Conservation (phyloP, 768 basidiomycete genomes). For the Pleurotus djamor region DNA sequence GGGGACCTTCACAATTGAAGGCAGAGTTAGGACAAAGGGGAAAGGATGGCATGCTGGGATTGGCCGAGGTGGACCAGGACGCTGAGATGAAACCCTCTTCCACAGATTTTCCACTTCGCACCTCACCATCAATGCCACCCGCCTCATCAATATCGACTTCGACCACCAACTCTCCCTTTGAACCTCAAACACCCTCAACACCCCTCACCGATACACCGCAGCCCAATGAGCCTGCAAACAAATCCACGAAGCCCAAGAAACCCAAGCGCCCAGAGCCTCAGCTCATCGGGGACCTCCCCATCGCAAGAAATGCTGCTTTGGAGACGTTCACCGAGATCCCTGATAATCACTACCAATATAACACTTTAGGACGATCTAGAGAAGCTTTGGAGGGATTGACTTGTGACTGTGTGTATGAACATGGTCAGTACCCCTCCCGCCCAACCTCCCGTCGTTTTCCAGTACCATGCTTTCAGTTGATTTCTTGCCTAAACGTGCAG, state of each 20-base stretch:
- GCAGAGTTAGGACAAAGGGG: not conserved
- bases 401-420: constrained; percentile 88
- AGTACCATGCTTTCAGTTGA: not conserved
- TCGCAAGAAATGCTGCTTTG: constrained; percentile 72
- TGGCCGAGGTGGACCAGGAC: not conserved
- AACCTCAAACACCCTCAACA: constrained; percentile 39
- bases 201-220: constrained; percentile 20
- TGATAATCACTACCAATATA: constrained; percentile 85
- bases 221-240: not conserved
- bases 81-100: not conserved
- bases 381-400: constrained; percentile 92
- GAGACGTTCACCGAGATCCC: constrained; percentile 70
- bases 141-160: constrained; percentile 29
- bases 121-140: constrained; percentile 9
- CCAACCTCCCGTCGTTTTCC: not conserved
- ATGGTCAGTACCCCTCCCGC: constrained; percentile 55
- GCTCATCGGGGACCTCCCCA: constrained; percentile 79
- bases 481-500: not conserved
- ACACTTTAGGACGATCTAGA: constrained; percentile 81
- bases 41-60: not conserved
- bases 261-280: constrained; percentile 40
- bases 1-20: not conserved
- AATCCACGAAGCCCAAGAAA: constrained; percentile 29
- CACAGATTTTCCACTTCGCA: not conserved
- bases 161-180: constrained; percentile 26